These are phyloP conservation scores for Zymoseptoria crescenta DNA, from an alignment of 2,329 filamentous ascomycete genomes.

Conservation along the genomic window DNA sequence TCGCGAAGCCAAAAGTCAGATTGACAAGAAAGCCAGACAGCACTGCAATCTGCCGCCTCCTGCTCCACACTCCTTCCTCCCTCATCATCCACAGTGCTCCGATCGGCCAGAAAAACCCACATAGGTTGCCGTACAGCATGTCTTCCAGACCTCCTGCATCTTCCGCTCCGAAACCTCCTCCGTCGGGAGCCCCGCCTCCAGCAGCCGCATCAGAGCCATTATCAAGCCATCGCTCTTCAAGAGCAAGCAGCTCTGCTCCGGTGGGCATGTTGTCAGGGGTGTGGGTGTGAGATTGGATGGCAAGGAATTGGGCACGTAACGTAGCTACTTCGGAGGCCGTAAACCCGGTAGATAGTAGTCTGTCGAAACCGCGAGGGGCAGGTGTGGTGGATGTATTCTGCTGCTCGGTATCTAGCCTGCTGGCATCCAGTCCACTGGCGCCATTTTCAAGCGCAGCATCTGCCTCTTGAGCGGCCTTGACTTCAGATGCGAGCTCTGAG, in stretches of 20 bases:
- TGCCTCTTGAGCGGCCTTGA: constrained; percentile 34
- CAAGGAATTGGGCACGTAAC: constrained; percentile 79
- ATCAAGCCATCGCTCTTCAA: constrained; percentile 92
- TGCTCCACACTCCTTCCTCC: constrained; percentile 80
- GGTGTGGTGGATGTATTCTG: constrained; percentile 34
- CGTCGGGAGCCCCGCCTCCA: constrained; percentile 32
- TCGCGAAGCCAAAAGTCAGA: constrained; percentile 64
- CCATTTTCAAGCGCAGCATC: constrained; percentile 29
- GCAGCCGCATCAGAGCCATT: constrained; percentile 25
- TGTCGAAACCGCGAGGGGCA: constrained; percentile 75
- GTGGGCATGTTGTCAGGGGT: constrained; percentile 86
- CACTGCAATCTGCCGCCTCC: constrained; percentile 78
- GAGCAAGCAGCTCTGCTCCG: constrained; percentile 61
- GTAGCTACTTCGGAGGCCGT: constrained; percentile 73
- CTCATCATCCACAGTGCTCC: constrained; percentile 78
- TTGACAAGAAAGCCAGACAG: constrained; percentile 77
- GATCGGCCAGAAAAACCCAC: constrained; percentile 92
- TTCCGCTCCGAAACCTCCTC: constrained; percentile 44
- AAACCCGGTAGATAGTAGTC: constrained; percentile 74
- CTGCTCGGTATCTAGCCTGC: neutral
- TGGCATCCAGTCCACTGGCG: neutral
- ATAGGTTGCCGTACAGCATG: constrained; percentile 77
- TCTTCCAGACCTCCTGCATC: constrained; percentile 67
- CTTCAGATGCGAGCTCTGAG: constrained; percentile 63
- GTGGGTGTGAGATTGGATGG: constrained; percentile 71